phyloP scores from a whole-genome alignment of 208 protist species.

The Zelonia costaricensis region DNA sequence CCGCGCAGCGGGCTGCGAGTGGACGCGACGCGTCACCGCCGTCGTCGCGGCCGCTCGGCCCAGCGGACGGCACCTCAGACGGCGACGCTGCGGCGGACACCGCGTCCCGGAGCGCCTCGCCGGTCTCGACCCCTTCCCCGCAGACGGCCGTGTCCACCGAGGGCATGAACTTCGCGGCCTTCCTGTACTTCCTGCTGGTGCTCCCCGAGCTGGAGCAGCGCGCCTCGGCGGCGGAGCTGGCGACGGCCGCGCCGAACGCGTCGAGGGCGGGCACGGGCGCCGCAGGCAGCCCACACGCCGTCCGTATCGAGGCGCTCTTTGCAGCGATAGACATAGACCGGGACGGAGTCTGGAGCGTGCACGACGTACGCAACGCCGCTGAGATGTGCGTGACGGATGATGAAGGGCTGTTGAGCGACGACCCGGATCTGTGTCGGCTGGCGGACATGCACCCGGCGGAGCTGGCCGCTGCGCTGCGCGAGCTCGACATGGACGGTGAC shows the following conservation, averaged over 20 bases:
- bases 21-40: too few species aligned
- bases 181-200: conserved; percentile 63
- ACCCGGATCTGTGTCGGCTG: conserved; percentile 46
- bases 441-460: conserved; percentile 58
- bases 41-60: too few species aligned
- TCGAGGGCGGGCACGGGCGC: conserved; percentile 15
- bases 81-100: not conserved
- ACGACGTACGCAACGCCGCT: conserved; percentile 46
- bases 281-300: conserved; percentile 14
- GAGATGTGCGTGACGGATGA: conserved; percentile 31
- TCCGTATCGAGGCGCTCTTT: conserved; percentile 47
- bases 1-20: too few species aligned
- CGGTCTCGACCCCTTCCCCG: not conserved
- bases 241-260: not conserved
- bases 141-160: not conserved
- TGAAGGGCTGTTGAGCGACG: conserved; percentile 33
- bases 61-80: too few species aligned
- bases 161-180: conserved; percentile 56
- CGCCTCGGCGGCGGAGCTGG: not conserved
- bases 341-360: conserved; percentile 53
- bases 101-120: not conserved
- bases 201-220: conserved; percentile 21
- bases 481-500: conserved; percentile 73
- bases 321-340: conserved; percentile 46
- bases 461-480: conserved; percentile 42